A percentile compares a stretch with the other conserved stretches of the same genome.
Conservation (phyloP, 2,329 filamentous ascomycete genomes). For the Zymoseptoria brevis region DNA sequence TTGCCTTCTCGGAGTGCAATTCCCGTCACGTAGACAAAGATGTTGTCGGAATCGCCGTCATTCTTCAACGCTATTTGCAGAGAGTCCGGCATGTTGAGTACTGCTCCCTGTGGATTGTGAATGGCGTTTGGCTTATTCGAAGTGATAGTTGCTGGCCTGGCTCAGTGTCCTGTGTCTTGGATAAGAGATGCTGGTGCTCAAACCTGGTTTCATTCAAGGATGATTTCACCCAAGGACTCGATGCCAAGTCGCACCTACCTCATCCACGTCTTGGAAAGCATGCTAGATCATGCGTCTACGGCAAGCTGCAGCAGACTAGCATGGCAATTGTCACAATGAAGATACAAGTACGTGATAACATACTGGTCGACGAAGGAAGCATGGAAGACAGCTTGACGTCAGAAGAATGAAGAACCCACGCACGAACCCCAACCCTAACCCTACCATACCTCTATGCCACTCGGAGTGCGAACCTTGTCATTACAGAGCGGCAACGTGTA, state of each 20-base stretch:
- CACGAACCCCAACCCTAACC: background rate
- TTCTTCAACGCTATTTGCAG: slow-evolving; percentile 30
- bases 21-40: slow-evolving; percentile 32
- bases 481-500: too few species aligned
- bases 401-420: background rate
- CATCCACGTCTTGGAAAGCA: background rate
- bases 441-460: background rate
- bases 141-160: too few species aligned
- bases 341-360: background rate
- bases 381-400: background rate
- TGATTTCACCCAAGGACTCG: background rate
- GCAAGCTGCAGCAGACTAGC: background rate
- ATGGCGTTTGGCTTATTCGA: too few species aligned
- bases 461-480: background rate
- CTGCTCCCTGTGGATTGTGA: background rate
- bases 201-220: background rate
- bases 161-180: background rate
- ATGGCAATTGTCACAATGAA: background rate
- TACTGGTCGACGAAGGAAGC: background rate
- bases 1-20: slow-evolving; percentile 28
- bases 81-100: slow-evolving; percentile 27
- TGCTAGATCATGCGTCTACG: background rate
- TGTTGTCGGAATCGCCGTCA: slow-evolving; percentile 25
- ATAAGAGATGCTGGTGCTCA: background rate
- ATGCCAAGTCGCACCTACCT: background rate